Evolutionary conservation across 371 early-diverging fungal species (phyloP).

Genomic region (Smittium mucronatum): DNA sequence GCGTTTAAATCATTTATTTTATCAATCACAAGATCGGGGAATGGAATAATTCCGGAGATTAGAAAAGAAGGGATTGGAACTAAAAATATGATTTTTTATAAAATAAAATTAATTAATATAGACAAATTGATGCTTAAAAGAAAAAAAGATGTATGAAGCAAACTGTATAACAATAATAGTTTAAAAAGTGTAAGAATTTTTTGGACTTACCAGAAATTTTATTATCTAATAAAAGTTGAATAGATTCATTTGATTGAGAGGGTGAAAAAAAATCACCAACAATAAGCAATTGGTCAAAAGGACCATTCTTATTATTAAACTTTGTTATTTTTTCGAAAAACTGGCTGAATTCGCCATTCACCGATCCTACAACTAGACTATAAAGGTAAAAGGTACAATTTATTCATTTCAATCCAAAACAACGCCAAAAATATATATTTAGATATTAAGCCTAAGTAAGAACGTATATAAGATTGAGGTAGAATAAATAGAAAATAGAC

Average conservation of each 20-base stretch:
- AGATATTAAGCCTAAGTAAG: no score
- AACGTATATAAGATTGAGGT: no score
- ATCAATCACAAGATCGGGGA: conserved; percentile 43
- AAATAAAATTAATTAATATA: no score
- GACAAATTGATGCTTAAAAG: no score
- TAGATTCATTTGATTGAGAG: conserved; percentile 23
- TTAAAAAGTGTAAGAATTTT: background rate
- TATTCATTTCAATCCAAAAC: no score
- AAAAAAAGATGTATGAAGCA: background rate
- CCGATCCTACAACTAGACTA: conserved; percentile 50
- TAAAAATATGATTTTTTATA: no score
- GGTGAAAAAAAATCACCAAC: conserved; percentile 66
- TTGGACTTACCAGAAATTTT: conserved; percentile 32
- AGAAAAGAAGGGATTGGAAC: conserved; percentile 70
- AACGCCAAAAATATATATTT: no score
- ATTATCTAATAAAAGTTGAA: conserved; percentile 21
- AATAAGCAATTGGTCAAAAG: conserved; percentile 66
- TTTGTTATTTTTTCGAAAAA: conserved; percentile 53
- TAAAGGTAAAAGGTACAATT: no score
- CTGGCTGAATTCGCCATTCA: conserved; percentile 45
- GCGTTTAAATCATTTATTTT: conserved; percentile 34
- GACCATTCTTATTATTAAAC: conserved; percentile 66
- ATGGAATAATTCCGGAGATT: conserved; percentile 43
- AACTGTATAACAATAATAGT: background rate
- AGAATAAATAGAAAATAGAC: no score